Evolutionary conservation across 108 stramenopile genomes (phyloP).

Genomic region (Nannochloropsis salina): DNA sequence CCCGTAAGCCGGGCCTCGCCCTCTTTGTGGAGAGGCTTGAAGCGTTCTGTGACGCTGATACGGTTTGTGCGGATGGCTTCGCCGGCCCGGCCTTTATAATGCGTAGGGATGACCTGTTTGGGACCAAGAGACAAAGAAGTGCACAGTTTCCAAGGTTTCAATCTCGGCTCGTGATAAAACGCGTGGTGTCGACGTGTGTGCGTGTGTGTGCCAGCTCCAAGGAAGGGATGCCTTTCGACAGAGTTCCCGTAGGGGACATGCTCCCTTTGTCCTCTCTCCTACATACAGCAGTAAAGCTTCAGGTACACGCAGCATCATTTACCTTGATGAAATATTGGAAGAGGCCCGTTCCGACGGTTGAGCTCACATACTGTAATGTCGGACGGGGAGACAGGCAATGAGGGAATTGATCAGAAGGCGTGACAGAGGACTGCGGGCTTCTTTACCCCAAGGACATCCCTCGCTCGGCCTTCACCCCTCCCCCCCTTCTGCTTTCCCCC

Average conservation of each 20-base stretch:
- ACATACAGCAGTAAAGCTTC: no score
- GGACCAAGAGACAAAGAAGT: neutral
- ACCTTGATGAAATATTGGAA: slow-evolving; percentile 93
- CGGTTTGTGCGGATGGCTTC: slow-evolving; percentile 58
- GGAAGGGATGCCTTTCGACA: no score
- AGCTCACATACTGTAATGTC: neutral
- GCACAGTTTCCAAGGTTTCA: neutral
- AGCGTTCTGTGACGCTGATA: slow-evolving; percentile 78
- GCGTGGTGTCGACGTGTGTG: slow-evolving; percentile 27
- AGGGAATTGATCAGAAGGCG: neutral
- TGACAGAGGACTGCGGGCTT: neutral
- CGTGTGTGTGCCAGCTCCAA: no score
- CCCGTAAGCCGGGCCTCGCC: slow-evolving; percentile 40
- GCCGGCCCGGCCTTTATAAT: neutral
- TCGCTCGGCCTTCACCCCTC: neutral
- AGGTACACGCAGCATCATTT: neutral
- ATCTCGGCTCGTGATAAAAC: slow-evolving; percentile 10
- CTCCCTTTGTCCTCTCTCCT: no score
- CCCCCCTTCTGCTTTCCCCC: slow-evolving; percentile 46
- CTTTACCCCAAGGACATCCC: neutral
- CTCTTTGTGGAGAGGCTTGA: slow-evolving; percentile 68
- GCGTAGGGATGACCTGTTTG: slow-evolving; percentile 26
- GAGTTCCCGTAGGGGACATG: no score
- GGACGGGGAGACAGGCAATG: neutral
- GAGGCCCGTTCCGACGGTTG: slow-evolving; percentile 68